Conservation (phyloP, 257 asterid species). For the Solanum chilense region DNA sequence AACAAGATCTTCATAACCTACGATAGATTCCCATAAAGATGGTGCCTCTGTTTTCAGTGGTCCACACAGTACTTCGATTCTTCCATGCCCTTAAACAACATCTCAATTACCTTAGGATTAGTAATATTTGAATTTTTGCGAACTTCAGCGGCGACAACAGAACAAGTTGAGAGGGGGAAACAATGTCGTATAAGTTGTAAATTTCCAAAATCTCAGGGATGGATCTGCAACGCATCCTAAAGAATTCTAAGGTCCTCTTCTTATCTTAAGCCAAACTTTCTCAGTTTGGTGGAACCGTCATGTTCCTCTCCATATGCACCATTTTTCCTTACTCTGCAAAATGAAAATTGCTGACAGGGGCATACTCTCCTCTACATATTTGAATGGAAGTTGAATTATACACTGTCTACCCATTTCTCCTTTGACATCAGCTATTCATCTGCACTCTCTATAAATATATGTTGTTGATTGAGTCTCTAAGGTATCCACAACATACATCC, state of each 20-base stretch:
- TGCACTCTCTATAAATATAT: no score
- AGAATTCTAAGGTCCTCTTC: constrained; percentile 62
- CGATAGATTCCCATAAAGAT: constrained; percentile 69
- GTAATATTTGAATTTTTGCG: constrained; percentile 65
- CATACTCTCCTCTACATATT: no score
- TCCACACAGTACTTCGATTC: constrained; percentile 69
- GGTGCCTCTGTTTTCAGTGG: constrained; percentile 91
- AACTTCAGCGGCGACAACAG: constrained; percentile 57
- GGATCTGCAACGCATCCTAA: constrained; percentile 85
- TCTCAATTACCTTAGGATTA: constrained; percentile 49
- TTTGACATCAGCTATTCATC: no score
- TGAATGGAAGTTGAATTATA: no score
- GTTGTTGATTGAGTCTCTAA: no score
- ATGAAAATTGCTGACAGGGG: neutral
- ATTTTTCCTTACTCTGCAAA: neutral
- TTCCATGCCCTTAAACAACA: constrained; percentile 80
- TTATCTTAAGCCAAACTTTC: constrained; percentile 64
- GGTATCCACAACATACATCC: no score
- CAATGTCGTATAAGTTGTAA: constrained; percentile 70
- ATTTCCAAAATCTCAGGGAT: constrained; percentile 70
- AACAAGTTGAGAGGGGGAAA: constrained; percentile 64
- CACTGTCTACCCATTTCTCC: no score
- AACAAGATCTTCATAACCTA: constrained; percentile 26
- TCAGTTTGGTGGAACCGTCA: constrained; percentile 73
- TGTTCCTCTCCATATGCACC: constrained; percentile 27